Percentiles rank a stretch among this genome's conserved stretches.
Evolutionary conservation across 2,329 filamentous ascomycete species (phyloP).

Genomic region (Cordyceps militaris): DNA sequence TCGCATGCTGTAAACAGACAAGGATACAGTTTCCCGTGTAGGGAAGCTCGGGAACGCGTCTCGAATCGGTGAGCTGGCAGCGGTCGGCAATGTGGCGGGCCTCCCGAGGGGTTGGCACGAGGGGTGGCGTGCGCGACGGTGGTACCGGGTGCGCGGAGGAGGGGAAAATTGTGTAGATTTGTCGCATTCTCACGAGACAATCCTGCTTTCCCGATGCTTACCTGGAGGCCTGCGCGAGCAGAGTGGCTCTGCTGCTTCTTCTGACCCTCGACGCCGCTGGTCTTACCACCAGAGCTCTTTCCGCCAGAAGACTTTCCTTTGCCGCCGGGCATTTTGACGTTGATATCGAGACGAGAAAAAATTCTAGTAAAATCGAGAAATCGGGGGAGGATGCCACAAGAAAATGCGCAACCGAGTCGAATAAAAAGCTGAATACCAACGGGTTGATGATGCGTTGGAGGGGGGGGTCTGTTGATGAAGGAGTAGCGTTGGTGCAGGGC

Average conservation of each 20-base stretch:
- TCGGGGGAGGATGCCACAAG: neutral
- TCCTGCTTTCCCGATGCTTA: constrained; percentile 41
- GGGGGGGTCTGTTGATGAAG: constrained; percentile 10
- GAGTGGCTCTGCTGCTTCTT: constrained; percentile 95
- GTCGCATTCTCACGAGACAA: neutral
- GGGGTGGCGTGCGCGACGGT: neutral
- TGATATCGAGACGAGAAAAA: constrained; percentile 6
- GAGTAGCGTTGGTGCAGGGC: constrained; percentile 9
- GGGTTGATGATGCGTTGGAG: neutral
- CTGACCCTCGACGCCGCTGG: constrained; percentile 49
- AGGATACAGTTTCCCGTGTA: neutral
- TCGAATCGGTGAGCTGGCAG: neutral
- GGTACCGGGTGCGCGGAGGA: constrained; percentile 13
- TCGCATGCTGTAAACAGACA: neutral
- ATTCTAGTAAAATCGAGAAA: constrained; percentile 2
- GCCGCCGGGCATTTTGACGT: constrained; percentile 62
- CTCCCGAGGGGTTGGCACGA: constrained; percentile 1
- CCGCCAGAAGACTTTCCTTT: constrained; percentile 91
- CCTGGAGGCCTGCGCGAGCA: constrained; percentile 90
- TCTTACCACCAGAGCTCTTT: constrained; percentile 79
- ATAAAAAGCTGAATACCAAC: neutral
- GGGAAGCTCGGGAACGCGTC: constrained; percentile 6
- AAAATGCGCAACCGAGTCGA: neutral
- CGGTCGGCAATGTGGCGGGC: neutral
- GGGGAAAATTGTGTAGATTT: constrained; percentile 12